Conservation (phyloP, 768 basidiomycete species). For the Mycena pura region DNA sequence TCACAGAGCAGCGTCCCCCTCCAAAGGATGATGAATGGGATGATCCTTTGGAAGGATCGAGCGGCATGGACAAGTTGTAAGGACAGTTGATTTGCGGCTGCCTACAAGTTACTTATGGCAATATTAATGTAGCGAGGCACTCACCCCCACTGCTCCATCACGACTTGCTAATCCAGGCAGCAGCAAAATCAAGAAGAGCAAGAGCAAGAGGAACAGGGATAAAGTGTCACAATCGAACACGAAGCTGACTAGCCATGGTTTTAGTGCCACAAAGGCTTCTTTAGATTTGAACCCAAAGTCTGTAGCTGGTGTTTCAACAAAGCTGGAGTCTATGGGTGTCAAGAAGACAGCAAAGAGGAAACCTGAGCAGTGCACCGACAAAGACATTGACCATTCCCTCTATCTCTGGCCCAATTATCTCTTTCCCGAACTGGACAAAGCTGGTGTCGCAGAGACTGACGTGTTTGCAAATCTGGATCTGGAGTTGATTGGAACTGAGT, state of each 20-base stretch:
- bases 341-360: not conserved
- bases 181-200: not conserved
- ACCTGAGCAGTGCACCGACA: not conserved
- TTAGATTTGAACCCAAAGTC: no score
- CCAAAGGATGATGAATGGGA: not conserved
- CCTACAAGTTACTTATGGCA: no score
- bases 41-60: no score
- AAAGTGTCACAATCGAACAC: not conserved
- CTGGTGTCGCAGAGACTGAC: not conserved
- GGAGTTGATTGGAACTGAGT: not conserved
- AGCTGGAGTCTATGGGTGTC: not conserved
- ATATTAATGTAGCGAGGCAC: not conserved
- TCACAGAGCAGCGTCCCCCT: not conserved
- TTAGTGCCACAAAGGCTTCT: no score
- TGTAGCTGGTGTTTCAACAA: not conserved
- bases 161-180: not conserved
- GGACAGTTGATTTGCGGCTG: no score
- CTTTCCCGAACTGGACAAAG: not conserved
- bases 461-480: not conserved
- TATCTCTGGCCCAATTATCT: not conserved
- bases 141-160: not conserved
- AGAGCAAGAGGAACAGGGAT: not conserved
- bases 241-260: no score
- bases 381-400: not conserved
- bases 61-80: no score